Conservation (phyloP, 2,329 filamentous ascomycete species). For the Penicillium verrucosum region DNA sequence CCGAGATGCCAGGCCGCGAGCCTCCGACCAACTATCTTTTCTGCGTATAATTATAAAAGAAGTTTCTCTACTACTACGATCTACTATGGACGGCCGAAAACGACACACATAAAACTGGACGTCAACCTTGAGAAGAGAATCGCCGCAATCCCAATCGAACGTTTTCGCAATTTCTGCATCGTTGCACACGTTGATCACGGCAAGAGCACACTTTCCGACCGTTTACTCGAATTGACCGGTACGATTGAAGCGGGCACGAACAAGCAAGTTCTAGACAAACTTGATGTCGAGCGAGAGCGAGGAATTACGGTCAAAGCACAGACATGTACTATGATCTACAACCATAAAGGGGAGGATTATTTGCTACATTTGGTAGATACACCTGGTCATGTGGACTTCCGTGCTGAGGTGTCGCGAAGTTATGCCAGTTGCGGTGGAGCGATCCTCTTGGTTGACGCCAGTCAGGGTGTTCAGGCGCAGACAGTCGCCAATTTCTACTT, state of each 20-base stretch:
- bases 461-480: constrained; percentile 94
- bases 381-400: constrained; percentile 95
- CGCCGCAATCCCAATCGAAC: constrained; percentile 49
- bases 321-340: constrained; percentile 97
- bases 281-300: constrained; percentile 92
- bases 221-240: constrained; percentile 87
- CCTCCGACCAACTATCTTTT: constrained; percentile 28
- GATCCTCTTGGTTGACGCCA: constrained; percentile 88
- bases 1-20: constrained; percentile 31
- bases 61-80: constrained; percentile 32
- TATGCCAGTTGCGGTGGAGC: constrained; percentile 96
- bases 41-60: constrained; percentile 22
- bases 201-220: constrained; percentile 92
- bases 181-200: constrained; percentile 99
- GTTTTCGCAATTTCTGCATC: constrained; percentile 90
- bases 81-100: constrained; percentile 23
- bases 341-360: constrained; percentile 79
- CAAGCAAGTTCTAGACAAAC: constrained; percentile 94
- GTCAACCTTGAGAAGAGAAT: constrained; percentile 59
- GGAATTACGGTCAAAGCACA: constrained; percentile 99
- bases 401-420: constrained; percentile 90
- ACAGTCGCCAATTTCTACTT: constrained; percentile 99
- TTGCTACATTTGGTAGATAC: constrained; percentile 94
- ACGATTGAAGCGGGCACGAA: constrained; percentile 84
- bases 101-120: constrained; percentile 23